Conservation (phyloP, 1,284 basidiomycete genomes). For the Rhodotorula sp. region DNA sequence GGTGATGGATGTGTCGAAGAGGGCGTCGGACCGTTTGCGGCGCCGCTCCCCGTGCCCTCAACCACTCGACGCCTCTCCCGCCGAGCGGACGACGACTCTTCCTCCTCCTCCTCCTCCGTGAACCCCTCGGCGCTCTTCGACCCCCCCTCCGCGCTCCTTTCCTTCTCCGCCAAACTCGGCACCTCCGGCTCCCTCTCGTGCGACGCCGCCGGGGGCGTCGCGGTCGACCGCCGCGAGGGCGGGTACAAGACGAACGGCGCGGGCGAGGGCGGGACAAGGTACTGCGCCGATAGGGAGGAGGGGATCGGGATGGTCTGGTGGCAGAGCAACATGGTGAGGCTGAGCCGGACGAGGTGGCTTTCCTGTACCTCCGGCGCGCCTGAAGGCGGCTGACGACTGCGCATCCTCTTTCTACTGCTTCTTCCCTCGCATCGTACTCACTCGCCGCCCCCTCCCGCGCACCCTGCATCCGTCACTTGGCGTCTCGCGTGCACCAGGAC, state of each 20-base stretch:
- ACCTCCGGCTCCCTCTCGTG: not conserved
- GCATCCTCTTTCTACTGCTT: not conserved
- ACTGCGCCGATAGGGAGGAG: slow-evolving; percentile 1
- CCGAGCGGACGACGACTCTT: not conserved
- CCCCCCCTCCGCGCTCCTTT: not conserved
- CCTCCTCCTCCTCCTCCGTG: not conserved
- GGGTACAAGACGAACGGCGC: slow-evolving; percentile 9
- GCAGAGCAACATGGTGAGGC: slow-evolving; percentile 15
- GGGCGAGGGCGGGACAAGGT: slow-evolving; percentile 9
- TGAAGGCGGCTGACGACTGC: no score
- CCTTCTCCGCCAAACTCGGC: not conserved
- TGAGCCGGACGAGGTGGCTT: no score
- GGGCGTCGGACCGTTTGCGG: no score
- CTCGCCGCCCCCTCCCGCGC: no score
- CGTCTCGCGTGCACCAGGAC: no score
- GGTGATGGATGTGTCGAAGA: no score
- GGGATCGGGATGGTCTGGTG: not conserved
- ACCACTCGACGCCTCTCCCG: not conserved
- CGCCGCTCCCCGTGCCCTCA: no score
- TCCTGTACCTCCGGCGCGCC: no score
- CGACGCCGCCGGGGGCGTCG: not conserved
- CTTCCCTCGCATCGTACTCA: no score
- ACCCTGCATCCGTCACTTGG: no score
- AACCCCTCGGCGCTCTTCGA: slow-evolving; percentile 10
- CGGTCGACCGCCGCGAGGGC: not conserved